phyloP scores from a whole-genome alignment of 352 stramenopile genomes.

The Globisporangium irregulare region DNA sequence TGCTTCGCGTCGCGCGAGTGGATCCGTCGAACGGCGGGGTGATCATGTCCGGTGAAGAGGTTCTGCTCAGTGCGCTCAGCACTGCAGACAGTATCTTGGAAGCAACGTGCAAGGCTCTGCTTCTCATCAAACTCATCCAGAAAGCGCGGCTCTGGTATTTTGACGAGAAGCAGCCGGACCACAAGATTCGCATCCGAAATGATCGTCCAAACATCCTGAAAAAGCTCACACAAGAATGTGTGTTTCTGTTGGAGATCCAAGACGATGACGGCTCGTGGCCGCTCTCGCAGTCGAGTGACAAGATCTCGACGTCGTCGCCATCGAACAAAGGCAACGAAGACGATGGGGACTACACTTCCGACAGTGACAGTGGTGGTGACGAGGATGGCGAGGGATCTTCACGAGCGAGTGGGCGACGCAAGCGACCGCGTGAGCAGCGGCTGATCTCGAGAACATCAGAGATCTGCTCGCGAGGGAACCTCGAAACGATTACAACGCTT shows the following conservation, averaged over 20 bases:
- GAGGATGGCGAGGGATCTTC: conserved; percentile 19
- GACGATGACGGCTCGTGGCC: conserved; percentile 85
- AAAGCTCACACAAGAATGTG: conserved; percentile 66
- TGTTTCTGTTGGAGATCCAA: conserved; percentile 82
- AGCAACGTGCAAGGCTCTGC: conserved; percentile 68
- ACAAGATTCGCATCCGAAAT: conserved; percentile 60
- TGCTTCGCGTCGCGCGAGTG: conserved; percentile 74
- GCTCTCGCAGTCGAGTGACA: conserved; percentile 58
- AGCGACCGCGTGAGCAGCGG: conserved; percentile 40
- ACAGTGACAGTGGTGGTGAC: conserved; percentile 15
- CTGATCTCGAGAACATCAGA: conserved; percentile 62
- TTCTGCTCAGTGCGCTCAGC: conserved; percentile 64
- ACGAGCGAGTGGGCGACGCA: conserved; percentile 20
- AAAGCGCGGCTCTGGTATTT: conserved; percentile 85
- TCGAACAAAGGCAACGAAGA: conserved; percentile 20
- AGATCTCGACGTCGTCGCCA: conserved; percentile 29
- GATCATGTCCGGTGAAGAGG: conserved; percentile 78
- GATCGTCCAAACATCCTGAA: conserved; percentile 47
- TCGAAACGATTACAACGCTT: conserved; percentile 52
- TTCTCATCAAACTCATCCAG: conserved; percentile 64
- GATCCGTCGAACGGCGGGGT: conserved; percentile 63
- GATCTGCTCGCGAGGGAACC: conserved; percentile 70
- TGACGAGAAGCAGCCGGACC: conserved; percentile 58
- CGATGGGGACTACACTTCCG: background rate
- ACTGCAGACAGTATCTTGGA: conserved; percentile 59